Base-by-base conservation (phyloP, 2,329 filamentous ascomycete genomes). In the Hypoxylon sp. region DNA sequence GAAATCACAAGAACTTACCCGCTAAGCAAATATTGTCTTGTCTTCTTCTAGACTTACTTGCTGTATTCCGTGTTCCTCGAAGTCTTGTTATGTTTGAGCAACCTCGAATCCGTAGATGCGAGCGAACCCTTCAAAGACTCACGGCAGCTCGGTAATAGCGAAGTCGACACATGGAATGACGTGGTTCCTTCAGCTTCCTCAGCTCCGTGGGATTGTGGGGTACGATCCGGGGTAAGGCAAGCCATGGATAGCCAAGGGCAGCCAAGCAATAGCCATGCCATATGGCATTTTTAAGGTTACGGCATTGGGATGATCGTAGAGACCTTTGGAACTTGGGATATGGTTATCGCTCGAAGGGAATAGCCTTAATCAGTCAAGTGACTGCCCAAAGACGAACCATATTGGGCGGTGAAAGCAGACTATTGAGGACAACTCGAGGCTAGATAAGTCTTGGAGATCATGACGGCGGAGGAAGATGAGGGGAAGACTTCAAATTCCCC, bases 191-290 rank as follows among this genome's bases (percentile, higher is more conserved):
- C 48, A 60, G 63, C 55, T 70, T 70, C 67, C 67, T 70, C 64
- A 62, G 64, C 64, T 62, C 61, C 64, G 64, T 44, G 63, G 56
- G 55, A 59, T 53, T 70, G 61, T 65, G 68, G 68, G 65, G 59
- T 54, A 54, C 8, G 35, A 70, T 70, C 64, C 47, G 64, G 67
- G 67, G 67, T 62, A 62, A 55, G 51, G 39, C 32, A 64, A 61
- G 50, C 50, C 21, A 53, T 2, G 29, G 29, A 29, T 8, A 8
- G 35, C 35, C 35, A 37, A 37, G 35, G 59, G 17, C n/a, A 42
- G 65, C 56, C 52, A 65, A 62, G 62, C 48, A 27, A 39, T 39
- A 19, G 42, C 47, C 55, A 60, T 53, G 55, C 35, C 37, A 13
- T 44, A 46, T 51, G 52, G 62, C 42, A 27, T 59, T 24, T 17